phyloP scores from a whole-genome alignment of 2,329 filamentous ascomycete genomes.

The Phialophora tarda region DNA sequence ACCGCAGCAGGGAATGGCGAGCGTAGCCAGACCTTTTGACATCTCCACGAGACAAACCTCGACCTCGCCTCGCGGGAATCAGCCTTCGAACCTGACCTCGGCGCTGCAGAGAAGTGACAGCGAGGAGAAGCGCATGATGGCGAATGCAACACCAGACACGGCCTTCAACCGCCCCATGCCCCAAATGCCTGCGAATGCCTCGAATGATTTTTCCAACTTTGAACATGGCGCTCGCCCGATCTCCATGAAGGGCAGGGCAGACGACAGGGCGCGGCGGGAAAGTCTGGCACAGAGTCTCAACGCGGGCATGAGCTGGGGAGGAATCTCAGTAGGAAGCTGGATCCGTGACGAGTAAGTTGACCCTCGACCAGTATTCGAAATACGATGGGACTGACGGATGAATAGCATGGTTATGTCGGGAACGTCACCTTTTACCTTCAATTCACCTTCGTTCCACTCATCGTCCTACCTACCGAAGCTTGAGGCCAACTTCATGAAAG shows the following conservation, averaged over 20 bases:
- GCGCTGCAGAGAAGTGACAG: conserved; percentile 60
- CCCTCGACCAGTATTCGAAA: not conserved
- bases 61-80: conserved; percentile 63
- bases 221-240: conserved; percentile 63
- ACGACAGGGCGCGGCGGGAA: conserved; percentile 59
- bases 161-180: conserved; percentile 33
- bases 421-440: conserved; percentile 88
- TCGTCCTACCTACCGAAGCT: conserved; percentile 95
- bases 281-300: conserved; percentile 66
- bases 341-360: conserved; percentile 93
- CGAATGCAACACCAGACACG: conserved; percentile 28
- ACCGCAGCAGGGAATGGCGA: conserved; percentile 45
- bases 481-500: conserved; percentile 96
- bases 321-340: conserved; percentile 93
- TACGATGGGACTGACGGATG: conserved; percentile 23
- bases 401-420: conserved; percentile 90
- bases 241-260: conserved; percentile 57
- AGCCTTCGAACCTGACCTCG: conserved; percentile 68
- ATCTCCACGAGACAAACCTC: conserved; percentile 64
- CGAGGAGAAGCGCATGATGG: conserved; percentile 45
- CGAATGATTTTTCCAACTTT: conserved; percentile 34
- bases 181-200: conserved; percentile 40
- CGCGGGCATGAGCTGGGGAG: conserved; percentile 95
- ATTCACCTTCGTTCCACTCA: conserved; percentile 85
- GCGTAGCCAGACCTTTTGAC: conserved; percentile 63